Base-by-base conservation (phyloP, 305 asterid genomes). In the Fraxinus sp. region DNA sequence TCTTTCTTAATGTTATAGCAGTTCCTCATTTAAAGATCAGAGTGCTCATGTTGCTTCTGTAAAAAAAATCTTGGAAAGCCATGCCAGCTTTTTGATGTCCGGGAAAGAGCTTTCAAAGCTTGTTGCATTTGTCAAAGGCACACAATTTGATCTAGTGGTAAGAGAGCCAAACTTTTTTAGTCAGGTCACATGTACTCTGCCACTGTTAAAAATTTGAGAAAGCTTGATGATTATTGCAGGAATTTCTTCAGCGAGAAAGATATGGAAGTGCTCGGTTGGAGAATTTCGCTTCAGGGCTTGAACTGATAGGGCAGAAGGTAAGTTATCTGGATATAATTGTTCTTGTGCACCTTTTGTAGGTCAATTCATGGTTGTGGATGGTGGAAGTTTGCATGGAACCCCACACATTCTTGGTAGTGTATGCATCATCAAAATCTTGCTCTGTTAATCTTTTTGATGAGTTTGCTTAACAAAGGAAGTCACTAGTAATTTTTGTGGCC, bases 51-150 rank as follows among this genome's bases (percentile, higher is more conserved):
- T 96, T 86, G 89, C 99, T 84, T 96, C 99, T 80, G 99, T 96
- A 49, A 96, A 94, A 90, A 93, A 76, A 89, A 96, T 94, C 88
- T 84, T 96, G 85, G 98, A 96, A 90, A 94, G 93, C 89, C 98
- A 96, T 89, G 99, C 99, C 79, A 96, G 93, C 92, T 90, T 87
- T 88, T 90, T 96, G 89, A 96, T 96, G 99, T 96, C 98, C 6
- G 99, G 97, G 77, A 96, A 94, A 84, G 99, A 96, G 91, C 98
- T 96, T 52, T 90, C 99, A 13, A 95, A 96, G 93, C 94, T 96
- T 81, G 99, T 96, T 74, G 98, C 99, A 36, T 96, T 96, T 86
- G 98, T 94, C 86, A 96, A 96, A 90, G 98, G 98, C 92, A 93
- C 99, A 20, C 99, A 96, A 83, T 96, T 96, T 90, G 98, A 96